Evolutionary conservation across 1,139 yeast genomes (phyloP).

Genomic region (Wickerhamomyces sp.): DNA sequence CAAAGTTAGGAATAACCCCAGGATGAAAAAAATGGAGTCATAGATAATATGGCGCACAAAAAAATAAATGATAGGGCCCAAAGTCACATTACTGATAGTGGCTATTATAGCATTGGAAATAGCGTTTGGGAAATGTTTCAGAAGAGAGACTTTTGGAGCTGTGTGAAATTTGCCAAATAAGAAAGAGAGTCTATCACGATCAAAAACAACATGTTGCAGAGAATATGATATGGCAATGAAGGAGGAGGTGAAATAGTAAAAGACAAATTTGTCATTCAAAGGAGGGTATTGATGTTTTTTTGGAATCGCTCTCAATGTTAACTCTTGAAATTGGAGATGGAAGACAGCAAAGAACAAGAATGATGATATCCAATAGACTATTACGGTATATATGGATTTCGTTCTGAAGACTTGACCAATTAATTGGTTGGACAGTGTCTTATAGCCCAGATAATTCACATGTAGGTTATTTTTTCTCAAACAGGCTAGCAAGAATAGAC

Average conservation of each 20-base stretch:
- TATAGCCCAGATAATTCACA: slow-evolving; percentile 46
- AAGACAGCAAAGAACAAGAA: slow-evolving; percentile 31
- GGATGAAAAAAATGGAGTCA: slow-evolving; percentile 29
- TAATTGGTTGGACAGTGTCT: slow-evolving; percentile 46
- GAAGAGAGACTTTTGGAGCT: slow-evolving; percentile 31
- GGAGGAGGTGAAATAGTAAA: slow-evolving; percentile 40
- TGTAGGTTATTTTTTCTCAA: slow-evolving; percentile 47
- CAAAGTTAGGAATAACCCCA: slow-evolving; percentile 28
- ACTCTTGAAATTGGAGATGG: slow-evolving; percentile 26
- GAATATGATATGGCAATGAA: slow-evolving; percentile 46
- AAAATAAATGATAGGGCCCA: slow-evolving; percentile 46
- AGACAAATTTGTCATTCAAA: slow-evolving; percentile 60
- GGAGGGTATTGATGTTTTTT: slow-evolving; percentile 50
- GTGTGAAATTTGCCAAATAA: slow-evolving; percentile 33
- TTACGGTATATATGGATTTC: slow-evolving; percentile 34
- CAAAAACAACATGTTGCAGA: slow-evolving; percentile 49
- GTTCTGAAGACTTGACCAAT: slow-evolving; percentile 42
- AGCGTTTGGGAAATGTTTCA: slow-evolving; percentile 31
- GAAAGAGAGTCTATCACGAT: slow-evolving; percentile 57
- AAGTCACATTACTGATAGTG: slow-evolving; percentile 28
- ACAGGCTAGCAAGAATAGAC: slow-evolving; percentile 40
- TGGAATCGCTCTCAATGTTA: slow-evolving; percentile 28
- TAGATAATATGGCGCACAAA: slow-evolving; percentile 43
- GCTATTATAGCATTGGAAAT: slow-evolving; percentile 36
- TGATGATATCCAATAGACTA: slow-evolving; percentile 39